phyloP scores from a whole-genome alignment of 148 eudicot genomes.

The Linanthus parryae region DNA sequence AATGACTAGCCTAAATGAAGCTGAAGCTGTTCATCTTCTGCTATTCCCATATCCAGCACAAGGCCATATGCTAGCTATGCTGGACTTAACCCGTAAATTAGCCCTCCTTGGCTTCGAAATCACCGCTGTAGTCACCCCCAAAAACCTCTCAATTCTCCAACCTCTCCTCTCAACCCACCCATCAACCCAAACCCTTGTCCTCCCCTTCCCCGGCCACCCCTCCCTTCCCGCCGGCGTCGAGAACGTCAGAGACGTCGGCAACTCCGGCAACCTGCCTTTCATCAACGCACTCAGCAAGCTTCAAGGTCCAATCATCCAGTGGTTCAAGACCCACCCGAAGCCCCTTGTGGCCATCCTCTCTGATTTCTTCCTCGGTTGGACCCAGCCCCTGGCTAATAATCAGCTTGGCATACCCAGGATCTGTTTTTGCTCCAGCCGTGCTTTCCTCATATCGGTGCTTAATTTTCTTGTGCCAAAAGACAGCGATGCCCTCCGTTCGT shows the following conservation, averaged over 20 bases:
- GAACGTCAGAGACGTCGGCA: constrained; percentile 44
- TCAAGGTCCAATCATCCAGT: constrained; percentile 28
- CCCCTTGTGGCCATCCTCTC: constrained; percentile 54
- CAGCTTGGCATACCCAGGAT: constrained; percentile 37
- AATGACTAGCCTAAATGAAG: not conserved
- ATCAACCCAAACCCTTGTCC: constrained; percentile 32
- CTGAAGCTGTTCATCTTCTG: constrained; percentile 25
- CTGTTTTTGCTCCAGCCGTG: constrained; percentile 29
- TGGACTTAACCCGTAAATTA: constrained; percentile 52
- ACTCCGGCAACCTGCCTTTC: constrained; percentile 31
- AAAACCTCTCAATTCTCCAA: constrained; percentile 43
- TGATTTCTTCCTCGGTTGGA: constrained; percentile 68
- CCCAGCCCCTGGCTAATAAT: constrained; percentile 30
- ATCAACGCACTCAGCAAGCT: constrained; percentile 36
- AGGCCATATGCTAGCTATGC: constrained; percentile 61
- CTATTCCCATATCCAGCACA: constrained; percentile 72
- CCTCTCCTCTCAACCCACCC: constrained; percentile 52
- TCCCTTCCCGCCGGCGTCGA: constrained; percentile 45
- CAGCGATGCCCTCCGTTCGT: not conserved
- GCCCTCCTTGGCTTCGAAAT: constrained; percentile 32
- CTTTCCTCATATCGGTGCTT: constrained; percentile 12
- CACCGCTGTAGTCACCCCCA: constrained; percentile 54
- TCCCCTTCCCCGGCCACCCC: constrained; percentile 60
- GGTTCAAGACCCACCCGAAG: constrained; percentile 36
- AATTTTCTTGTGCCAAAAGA: constrained; percentile 14